phyloP scores from a whole-genome alignment of 805 yeast genomes.

The Sugiyamaella qingdaonensis region DNA sequence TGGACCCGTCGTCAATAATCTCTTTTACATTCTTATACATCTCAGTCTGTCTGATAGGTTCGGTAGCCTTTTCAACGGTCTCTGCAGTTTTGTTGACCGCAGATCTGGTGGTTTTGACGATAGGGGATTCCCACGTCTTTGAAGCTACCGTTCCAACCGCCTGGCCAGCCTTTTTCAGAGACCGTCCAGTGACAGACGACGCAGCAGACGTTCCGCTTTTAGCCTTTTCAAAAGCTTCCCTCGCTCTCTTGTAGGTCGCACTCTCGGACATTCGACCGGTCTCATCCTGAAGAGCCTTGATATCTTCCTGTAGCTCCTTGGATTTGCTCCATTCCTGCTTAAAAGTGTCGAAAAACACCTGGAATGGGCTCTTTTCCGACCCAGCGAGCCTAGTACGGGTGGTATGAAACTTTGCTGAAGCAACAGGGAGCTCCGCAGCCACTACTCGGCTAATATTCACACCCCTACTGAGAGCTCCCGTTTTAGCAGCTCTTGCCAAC shows the following conservation, averaged over 20 bases:
- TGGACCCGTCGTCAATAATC: constrained; percentile 87
- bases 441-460: neutral
- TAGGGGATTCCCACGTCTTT: constrained; percentile 94
- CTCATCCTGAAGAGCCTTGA: constrained; percentile 92
- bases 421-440: neutral
- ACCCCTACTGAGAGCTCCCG: neutral
- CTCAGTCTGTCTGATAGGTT: constrained; percentile 89
- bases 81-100: constrained; percentile 82
- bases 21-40: constrained; percentile 84
- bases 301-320: constrained; percentile 82
- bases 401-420: constrained; percentile 2
- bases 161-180: constrained; percentile 85
- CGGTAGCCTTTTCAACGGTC: constrained; percentile 74
- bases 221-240: constrained; percentile 85
- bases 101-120: constrained; percentile 81
- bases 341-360: constrained; percentile 91
- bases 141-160: constrained; percentile 85
- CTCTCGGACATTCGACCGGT: constrained; percentile 92
- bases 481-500: constrained; percentile 2
- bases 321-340: constrained; percentile 87
- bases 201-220: constrained; percentile 51
- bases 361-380: constrained; percentile 53
- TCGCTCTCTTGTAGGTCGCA: constrained; percentile 88
- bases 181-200: constrained; percentile 61
- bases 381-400: neutral